phyloP scores from a whole-genome alignment of 345 rosid species.

The Erodium maritimum region DNA sequence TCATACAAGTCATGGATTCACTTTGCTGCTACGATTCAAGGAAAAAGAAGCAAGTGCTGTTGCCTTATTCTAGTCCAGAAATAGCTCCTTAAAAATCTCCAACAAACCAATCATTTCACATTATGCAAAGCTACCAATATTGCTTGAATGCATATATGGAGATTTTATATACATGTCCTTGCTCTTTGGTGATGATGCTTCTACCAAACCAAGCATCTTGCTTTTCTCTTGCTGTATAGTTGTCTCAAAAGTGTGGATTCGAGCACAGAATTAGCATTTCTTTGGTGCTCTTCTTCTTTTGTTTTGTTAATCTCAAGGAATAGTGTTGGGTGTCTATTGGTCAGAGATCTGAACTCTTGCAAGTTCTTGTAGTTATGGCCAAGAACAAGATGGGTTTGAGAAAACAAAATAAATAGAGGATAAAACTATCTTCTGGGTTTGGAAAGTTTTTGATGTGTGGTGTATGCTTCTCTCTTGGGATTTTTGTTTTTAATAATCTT shows the following conservation, averaged over 20 bases:
- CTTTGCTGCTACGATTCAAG: no score
- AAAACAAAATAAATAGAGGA: no score
- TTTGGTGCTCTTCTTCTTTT: neutral
- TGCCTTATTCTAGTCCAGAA: no score
- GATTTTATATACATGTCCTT: neutral
- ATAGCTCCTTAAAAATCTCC: neutral
- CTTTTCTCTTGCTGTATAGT: neutral
- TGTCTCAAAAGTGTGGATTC: neutral
- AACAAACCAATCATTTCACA: neutral
- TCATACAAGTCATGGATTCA: neutral
- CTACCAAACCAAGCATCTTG: neutral
- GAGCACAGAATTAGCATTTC: neutral
- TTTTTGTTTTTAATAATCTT: neutral
- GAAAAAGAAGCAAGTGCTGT: no score
- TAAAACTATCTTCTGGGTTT: neutral
- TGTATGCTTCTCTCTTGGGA: no score
- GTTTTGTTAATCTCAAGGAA: neutral
- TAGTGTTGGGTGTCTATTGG: no score
- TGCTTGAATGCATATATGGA: no score
- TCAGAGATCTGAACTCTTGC: no score
- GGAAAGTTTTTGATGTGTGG: neutral
- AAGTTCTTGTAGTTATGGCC: no score
- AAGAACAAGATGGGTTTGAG: no score
- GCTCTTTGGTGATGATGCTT: neutral
- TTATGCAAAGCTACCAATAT: neutral